These are phyloP conservation scores for Candida khao-thaluensis DNA, from an alignment of 805 yeast genomes.

Conservation along the genomic window DNA sequence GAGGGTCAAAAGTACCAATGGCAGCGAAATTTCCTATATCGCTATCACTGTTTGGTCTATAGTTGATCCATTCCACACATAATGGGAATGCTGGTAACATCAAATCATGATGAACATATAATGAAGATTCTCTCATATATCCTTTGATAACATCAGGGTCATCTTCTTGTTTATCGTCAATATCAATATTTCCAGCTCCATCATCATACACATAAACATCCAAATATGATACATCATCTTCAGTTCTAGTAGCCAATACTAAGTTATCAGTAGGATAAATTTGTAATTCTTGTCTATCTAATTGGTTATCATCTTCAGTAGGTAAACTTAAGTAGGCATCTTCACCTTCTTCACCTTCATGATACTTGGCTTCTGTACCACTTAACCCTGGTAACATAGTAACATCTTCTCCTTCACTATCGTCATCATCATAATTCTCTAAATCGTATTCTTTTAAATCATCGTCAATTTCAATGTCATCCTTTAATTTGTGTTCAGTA, in stretches of 20 bases:
- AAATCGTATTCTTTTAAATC: constrained; percentile 86
- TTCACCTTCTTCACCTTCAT: constrained; percentile 45
- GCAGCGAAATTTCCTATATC: constrained; percentile 90
- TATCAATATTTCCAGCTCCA: constrained; percentile 80
- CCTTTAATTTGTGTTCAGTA: constrained; percentile 44
- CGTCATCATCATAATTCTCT: constrained; percentile 77
- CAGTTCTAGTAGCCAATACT: constrained; percentile 89
- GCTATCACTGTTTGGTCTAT: constrained; percentile 51
- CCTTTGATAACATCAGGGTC: constrained; percentile 80
- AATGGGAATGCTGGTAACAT: constrained; percentile 97
- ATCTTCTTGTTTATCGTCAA: constrained; percentile 67
- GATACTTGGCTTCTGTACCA: constrained; percentile 56
- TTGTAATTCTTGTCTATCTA: constrained; percentile 81
- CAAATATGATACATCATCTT: constrained; percentile 87
- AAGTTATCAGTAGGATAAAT: constrained; percentile 88
- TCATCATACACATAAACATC: constrained; percentile 96
- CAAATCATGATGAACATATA: constrained; percentile 93
- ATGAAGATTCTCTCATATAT: constrained; percentile 63
- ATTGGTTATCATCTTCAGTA: constrained; percentile 59
- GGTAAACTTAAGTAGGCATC: constrained; percentile 68
- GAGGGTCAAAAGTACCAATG: constrained; percentile 95
- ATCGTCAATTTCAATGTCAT: constrained; percentile 68
- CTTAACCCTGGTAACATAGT: constrained; percentile 72
- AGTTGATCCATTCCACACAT: constrained; percentile 93
- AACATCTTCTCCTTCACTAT: constrained; percentile 55